Evolutionary conservation across 768 basidiomycete genomes (phyloP), one percentile per base, ranked within the genome.

Genomic region (Boletellus emodensis): DNA sequence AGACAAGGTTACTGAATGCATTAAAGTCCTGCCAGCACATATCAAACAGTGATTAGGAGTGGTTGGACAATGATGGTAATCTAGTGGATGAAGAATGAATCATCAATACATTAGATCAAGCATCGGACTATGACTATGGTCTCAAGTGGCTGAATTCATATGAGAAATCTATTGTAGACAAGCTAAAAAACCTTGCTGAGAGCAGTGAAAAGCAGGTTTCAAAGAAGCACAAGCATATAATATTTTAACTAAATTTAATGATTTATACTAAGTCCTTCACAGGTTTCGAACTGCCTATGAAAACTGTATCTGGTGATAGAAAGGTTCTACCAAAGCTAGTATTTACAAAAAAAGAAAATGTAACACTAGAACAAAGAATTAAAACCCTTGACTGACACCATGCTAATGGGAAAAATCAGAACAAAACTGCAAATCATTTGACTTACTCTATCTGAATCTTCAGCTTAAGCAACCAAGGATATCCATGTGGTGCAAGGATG

Each of bases 351-450:
- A 53, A 59, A 11, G 48, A 49, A 34, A 67, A 69, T 61, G 66
- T 69, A 1, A 72, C 65, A 11, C 34, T 72, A 1, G 53, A n/a
- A 3, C 71, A 74, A 42, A 32, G 53, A 1, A 72, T 74, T 40
- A 58, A 72, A 46, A 65, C 73, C 37, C 59, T 75, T 1, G 54
- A 74, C 34, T 75, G 70, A 71, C 45, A 68, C 44, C 60, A 71
- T 36, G 28, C 30, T 1, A 68, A 74, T 47, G 60, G 67, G 4
- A 37, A 57, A 41, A 71, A 65, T 36, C 74, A 74, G 54, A 48
- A 39, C 0, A 51, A 49, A 14, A 74, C 68, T 0, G 69, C 68
- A 4, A 41, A 30, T 8, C 28, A 41, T 17, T 41, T 41, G 13
- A 15, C 14, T n/a, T n/a, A 20, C 6, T 28, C 11, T 75, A 70